A percentile compares a stretch with the other conserved stretches of the same genome.
These are phyloP conservation scores for Sugiyamaella valdiviana DNA, from an alignment of 805 yeast species.

Conservation along the genomic window DNA sequence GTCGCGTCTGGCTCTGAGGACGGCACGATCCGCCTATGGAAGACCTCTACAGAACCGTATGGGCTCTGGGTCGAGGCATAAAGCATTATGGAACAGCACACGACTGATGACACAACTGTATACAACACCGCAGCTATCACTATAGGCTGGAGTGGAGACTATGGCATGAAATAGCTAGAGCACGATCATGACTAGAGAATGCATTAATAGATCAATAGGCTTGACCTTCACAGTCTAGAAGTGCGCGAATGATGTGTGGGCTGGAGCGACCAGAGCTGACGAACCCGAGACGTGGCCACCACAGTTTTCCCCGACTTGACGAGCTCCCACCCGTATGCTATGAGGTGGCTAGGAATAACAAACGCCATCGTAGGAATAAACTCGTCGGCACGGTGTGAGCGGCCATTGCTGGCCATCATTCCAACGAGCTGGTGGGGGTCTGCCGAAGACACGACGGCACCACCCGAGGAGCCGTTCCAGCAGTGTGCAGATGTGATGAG, in stretches of 20 bases:
- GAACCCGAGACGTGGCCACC: conserved; percentile 11
- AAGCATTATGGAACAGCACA: not conserved
- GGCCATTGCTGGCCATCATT: conserved; percentile 34
- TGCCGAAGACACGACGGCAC: conserved; percentile 25
- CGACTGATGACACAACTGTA: not conserved
- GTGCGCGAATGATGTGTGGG: conserved; percentile 16
- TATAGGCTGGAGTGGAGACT: too few relatives aligned
- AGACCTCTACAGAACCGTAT: conserved; percentile 38
- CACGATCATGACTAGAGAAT: too few relatives aligned
- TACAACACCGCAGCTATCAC: too few relatives aligned
- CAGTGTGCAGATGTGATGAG: conserved; percentile 31
- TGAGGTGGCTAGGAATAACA: conserved; percentile 28
- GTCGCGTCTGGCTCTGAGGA: conserved; percentile 98
- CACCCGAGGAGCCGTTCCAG: conserved; percentile 38
- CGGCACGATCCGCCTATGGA: conserved; percentile 92
- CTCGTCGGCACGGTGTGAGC: conserved; percentile 27
- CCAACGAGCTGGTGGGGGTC: conserved; percentile 27
- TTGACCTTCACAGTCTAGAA: not conserved
- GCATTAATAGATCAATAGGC: too few relatives aligned
- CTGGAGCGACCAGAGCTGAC: conserved; percentile 17
- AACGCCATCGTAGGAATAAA: conserved; percentile 34
- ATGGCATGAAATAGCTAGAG: too few relatives aligned
- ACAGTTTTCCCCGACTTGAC: conserved; percentile 7
- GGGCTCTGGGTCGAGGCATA: conserved; percentile 27
- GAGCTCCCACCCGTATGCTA: conserved; percentile 21